phyloP scores from a whole-genome alignment of 2,329 filamentous ascomycete genomes.

The Fusarium torreyae region DNA sequence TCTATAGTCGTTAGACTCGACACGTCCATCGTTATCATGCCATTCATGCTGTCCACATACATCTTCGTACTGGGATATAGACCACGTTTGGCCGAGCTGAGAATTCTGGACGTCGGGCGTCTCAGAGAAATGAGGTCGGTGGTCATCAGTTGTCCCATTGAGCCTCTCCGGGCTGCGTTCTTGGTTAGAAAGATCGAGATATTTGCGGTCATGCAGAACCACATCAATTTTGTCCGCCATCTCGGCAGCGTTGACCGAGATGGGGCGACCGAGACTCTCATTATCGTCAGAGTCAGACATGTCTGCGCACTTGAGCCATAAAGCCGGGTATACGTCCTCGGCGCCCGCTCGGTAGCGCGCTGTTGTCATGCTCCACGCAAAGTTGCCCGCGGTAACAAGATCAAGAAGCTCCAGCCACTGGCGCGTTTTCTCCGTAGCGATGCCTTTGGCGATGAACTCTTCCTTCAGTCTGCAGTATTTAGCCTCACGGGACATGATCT shows the following conservation, averaged over 20 bases:
- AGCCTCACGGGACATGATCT: neutral
- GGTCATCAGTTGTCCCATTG: neutral
- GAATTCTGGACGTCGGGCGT: neutral
- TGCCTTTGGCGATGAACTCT: neutral
- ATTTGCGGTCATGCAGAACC: neutral
- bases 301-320: neutral
- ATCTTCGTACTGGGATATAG: neutral
- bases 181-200: neutral
- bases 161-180: neutral
- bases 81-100: neutral
- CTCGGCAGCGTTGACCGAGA: neutral
- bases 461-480: neutral
- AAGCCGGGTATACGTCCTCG: neutral
- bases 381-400: neutral
- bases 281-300: neutral
- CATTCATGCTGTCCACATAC: neutral
- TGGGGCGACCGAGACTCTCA: neutral
- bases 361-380: constrained; percentile 1
- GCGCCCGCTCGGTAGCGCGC: neutral
- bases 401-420: neutral
- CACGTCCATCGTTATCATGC: too few relatives aligned
- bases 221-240: neutral
- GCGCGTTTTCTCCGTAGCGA: neutral
- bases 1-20: neutral
- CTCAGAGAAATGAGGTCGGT: neutral